A percentile compares a stretch with the other conserved stretches of the same genome.
These are phyloP conservation scores for Anthracocystis panici-leucophaei DNA, from an alignment of 1,284 basidiomycete species.

Conservation along the genomic window DNA sequence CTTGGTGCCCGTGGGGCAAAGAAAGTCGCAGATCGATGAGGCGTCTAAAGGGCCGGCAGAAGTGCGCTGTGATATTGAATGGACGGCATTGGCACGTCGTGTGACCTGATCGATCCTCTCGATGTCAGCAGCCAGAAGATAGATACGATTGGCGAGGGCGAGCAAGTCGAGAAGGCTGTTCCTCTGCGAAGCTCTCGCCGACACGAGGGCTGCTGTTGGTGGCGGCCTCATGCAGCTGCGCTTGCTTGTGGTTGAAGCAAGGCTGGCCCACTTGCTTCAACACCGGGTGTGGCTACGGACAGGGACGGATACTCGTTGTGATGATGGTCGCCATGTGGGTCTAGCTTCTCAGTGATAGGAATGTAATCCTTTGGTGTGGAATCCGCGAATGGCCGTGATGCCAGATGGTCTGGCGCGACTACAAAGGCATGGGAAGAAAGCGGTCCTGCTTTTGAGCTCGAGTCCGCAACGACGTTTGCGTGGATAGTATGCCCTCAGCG, in stretches of 20 bases:
- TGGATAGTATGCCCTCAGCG: too few species aligned
- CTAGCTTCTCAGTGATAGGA: background rate
- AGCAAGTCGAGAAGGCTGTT: conserved; percentile 19
- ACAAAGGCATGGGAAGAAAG: background rate
- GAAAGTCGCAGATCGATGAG: conserved; percentile 7
- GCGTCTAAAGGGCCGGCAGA: background rate
- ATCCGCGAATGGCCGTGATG: background rate
- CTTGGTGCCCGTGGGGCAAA: conserved; percentile 3
- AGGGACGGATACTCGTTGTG: background rate
- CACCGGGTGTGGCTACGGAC: conserved; percentile 12
- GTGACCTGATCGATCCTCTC: conserved; percentile 15
- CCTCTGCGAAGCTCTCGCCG: conserved; percentile 16
- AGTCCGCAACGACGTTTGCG: background rate
- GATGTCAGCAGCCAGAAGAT: conserved; percentile 32
- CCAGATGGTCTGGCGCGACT: background rate
- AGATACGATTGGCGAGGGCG: conserved; percentile 24
- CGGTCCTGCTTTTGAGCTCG: background rate
- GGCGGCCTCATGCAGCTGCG: conserved; percentile 35
- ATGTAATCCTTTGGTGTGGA: background rate
- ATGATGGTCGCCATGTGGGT: conserved; percentile 17
- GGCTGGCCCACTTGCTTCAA: conserved; percentile 14
- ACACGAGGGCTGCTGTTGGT: conserved; percentile 21
- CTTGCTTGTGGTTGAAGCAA: conserved; percentile 22
- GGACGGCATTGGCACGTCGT: background rate
- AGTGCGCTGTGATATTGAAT: background rate